Evolutionary conservation across 192 early-diverging fungal genomes (phyloP), one percentile per base, ranked within the genome.

Genomic region (Podila horticola): DNA sequence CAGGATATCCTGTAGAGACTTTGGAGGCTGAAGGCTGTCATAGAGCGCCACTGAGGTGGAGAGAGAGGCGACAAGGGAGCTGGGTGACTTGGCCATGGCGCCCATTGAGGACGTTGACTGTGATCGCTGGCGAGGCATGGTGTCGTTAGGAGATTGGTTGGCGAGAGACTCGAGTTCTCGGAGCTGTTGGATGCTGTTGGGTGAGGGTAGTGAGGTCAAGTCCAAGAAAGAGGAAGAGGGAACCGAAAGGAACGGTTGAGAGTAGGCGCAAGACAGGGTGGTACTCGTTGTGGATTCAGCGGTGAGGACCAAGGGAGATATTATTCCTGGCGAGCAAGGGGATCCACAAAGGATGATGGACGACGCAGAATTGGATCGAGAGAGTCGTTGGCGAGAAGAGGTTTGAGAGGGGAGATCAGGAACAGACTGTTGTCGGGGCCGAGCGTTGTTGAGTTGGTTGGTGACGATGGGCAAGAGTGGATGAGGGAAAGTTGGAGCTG

Each of bases 71-170:
- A 59, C 52, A 15, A 72, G 29, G 3, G 65, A 72, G 0, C 38
- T 41, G 24, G 70, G 66, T 31, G 71, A 81, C 22, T 69, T 72
- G 29, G 71, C 62, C 13, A 73, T 22, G 13, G 52, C 58, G 31
- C 60, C 59, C 24, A 73, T 59, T 10, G 77, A 73, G 2, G 77
- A 81, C 6, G 62, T 64, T n/a, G 77, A 81, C 15, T 48, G 52
- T 9, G 77, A 81, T 24, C 77, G 70, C 26, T 81, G 71, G 41
- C 77, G 77, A 33, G 30, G 48, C 77, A 81, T 81, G 15, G 0
- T 29, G 17, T 22, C 20, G 55, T 28, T 48, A 2, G 33, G 24
- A 5, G 59, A n/a, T 19, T 57, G 62, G 34, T 67, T 58, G n/a
- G 67, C 51, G 49, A 69, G 30, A 20, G 58, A n/a, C 38, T 71